These are phyloP conservation scores for Omphalotus guepiniiformis DNA, from an alignment of 768 basidiomycete genomes.

Conservation along the genomic window DNA sequence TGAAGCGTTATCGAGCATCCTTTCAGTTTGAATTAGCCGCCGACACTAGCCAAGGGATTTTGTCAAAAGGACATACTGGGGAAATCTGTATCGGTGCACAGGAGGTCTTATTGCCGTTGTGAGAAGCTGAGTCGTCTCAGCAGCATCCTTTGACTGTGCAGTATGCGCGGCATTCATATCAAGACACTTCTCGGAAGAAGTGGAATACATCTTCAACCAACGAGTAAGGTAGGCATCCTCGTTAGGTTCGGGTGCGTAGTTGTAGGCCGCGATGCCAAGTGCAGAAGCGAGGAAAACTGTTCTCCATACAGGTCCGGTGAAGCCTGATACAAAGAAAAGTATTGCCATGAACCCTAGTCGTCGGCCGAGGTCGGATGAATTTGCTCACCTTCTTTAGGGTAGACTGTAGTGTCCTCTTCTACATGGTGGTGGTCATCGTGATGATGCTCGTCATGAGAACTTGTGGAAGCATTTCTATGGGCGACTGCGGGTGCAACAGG, in stretches of 20 bases:
- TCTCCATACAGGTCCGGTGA: conserved; percentile 64
- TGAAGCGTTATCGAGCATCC: conserved; percentile 55
- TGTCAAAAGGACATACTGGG: conserved; percentile 53
- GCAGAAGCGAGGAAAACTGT: conserved; percentile 51
- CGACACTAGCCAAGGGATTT: conserved; percentile 7
- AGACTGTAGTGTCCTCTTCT: conserved; percentile 32
- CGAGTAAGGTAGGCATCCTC: conserved; percentile 63
- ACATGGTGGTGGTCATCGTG: conserved; percentile 34
- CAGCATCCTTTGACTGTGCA: conserved; percentile 35
- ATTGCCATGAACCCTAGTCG: not conserved
- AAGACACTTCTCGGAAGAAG: conserved; percentile 52
- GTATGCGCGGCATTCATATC: conserved; percentile 55
- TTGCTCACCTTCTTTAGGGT: conserved; percentile 56
- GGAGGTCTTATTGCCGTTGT: conserved; percentile 39
- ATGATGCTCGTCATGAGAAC: conserved; percentile 39
- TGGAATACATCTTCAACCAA: conserved; percentile 57
- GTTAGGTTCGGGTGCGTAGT: conserved; percentile 58
- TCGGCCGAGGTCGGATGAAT: not conserved
- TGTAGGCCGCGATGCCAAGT: conserved; percentile 53
- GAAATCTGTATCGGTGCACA: conserved; percentile 64
- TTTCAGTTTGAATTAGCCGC: conserved; percentile 22
- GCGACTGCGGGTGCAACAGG: conserved; percentile 23
- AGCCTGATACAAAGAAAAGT: conserved; percentile 36
- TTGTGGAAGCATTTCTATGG: conserved; percentile 41
- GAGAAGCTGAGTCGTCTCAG: conserved; percentile 40